Base-by-base conservation (phyloP, 139 green algal genomes). In the Nannochloris sp. region DNA sequence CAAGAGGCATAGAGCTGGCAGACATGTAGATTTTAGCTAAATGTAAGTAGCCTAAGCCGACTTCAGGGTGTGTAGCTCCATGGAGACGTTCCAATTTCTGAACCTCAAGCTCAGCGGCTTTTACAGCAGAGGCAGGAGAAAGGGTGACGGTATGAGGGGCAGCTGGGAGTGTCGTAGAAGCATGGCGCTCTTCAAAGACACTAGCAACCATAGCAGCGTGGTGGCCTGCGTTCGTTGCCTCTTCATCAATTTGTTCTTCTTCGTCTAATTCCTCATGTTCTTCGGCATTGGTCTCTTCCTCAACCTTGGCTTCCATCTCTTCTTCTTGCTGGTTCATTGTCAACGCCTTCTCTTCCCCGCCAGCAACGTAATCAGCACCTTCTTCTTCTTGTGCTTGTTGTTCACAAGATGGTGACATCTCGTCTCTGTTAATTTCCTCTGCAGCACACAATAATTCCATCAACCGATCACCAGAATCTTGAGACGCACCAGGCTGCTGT, bases 381-480 rank as follows among this genome's bases (percentile, higher is more conserved):
- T 57, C 25, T 25, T 10, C n/a, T 29, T 57, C 7, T 15, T 33
- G 2, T 57, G 31, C 54, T n/a, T 60, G 9, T 38, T 19, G 9
- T 19, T 45, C 37, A 45, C 12, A 45, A 19, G 9, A 9, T 19
- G 9, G 9, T 45, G 9, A 9, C 9, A 10, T n/a, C 10, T 12
- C 67, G 32, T 25, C 64, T 56, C 51, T 61, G 68, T 45, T 25
- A 24, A 77, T 56, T 45, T 78, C 57, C 57, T 78, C 71, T 15
- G 71, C 71, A 0, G 71, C 71, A 4, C 13, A 51, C 6, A 73
- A 64, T 13, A 78, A 56, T 54, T 73, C 63, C 54, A 78, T 78
- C 1, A 78, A 45, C 3, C 71, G 55, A 24, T 70, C 70, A 3
- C 32, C 23, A 45, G 37, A 45, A 9, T 9, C 37, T 45, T 9